Base-by-base conservation (phyloP, 73 alveolate species). In the Paramecium primaurelia region DNA sequence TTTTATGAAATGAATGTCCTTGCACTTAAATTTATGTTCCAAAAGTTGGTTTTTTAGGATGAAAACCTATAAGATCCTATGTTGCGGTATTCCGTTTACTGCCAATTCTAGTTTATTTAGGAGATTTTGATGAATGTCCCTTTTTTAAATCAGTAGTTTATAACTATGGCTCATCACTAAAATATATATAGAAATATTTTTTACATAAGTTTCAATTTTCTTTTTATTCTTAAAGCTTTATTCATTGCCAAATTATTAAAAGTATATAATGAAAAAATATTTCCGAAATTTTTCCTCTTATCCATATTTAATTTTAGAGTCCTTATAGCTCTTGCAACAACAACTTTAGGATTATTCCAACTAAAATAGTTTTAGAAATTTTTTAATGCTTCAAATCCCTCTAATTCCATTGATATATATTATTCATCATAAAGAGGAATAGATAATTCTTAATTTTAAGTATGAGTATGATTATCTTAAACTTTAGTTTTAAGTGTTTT, bases 381-480 rank as follows among this genome's bases (percentile, higher is more conserved):
- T 26, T 49, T 80, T 45, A 47, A 18, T 1, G 42, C 91, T 49
- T 80, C 91, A 36, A 80, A 80, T 0, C 14, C 42, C 30, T 80
- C 91, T 47, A 80, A 49, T 80, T 80, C 91, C 91, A 80, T 80
- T 2, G 91, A 80, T 9, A 80, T 9, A 22, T 36, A 22, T 25
- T 40, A 26, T 11, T 28, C 47, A 12, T 64, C 84, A n/a, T 32
- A 32, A 6, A 64, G 10, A 2, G 84, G 84, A 11, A 64, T 64
- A 64, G 84, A 64, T 32, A 64, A 28, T 64, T 64, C 84, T 64
- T 64, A 34, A 28, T 64, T 64, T 34, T 64, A 64, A 6, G 84
- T 64, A 64, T 64, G 69, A 54, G 69, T 54, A 18, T 54, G 84
- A 12, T 64, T 64, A 34, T 64, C 84, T 64, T 28, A 28, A 32